phyloP scores from a whole-genome alignment of 257 asterid species.

The Gentiana dahurica region DNA sequence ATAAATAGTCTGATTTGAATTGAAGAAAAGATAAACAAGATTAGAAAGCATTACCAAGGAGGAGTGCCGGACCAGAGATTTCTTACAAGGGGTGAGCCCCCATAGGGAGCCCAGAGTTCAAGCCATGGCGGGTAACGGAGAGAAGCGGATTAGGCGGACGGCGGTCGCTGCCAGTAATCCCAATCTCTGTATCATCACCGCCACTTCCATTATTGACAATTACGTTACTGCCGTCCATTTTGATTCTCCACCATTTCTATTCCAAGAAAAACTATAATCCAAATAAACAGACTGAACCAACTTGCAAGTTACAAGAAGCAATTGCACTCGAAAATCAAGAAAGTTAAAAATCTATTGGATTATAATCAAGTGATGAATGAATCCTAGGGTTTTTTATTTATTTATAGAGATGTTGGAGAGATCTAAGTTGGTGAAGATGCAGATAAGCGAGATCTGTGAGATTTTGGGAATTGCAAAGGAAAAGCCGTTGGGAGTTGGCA shows the following conservation, averaged over 20 bases:
- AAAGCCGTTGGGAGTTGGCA: slow-evolving; percentile 5
- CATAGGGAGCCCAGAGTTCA: slow-evolving; percentile 27
- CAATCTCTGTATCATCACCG: slow-evolving; percentile 20
- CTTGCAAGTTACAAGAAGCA: not conserved
- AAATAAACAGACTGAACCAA: not conserved
- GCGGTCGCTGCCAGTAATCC: slow-evolving; percentile 43
- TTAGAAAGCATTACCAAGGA: slow-evolving; percentile 44
- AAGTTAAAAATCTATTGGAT: not conserved
- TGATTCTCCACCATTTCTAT: slow-evolving; percentile 51
- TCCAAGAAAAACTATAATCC: slow-evolving; percentile 1
- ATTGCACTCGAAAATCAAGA: not conserved
- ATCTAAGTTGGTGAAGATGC: not conserved
- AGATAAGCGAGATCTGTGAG: not conserved
- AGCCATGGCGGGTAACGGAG: slow-evolving; percentile 32
- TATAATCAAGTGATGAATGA: not conserved
- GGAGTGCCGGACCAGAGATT: slow-evolving; percentile 52
- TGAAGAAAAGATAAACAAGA: not conserved
- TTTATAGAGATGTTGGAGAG: not conserved
- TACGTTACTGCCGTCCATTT: slow-evolving; percentile 74
- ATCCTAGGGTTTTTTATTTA: slow-evolving; percentile 9
- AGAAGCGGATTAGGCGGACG: slow-evolving; percentile 60
- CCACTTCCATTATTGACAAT: slow-evolving; percentile 26
- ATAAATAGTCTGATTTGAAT: not conserved
- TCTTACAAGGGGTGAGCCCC: slow-evolving; percentile 22
- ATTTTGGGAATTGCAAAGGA: not conserved